Evolutionary conservation across 306 rosid species (phyloP).

Genomic region (Corylus americana): DNA sequence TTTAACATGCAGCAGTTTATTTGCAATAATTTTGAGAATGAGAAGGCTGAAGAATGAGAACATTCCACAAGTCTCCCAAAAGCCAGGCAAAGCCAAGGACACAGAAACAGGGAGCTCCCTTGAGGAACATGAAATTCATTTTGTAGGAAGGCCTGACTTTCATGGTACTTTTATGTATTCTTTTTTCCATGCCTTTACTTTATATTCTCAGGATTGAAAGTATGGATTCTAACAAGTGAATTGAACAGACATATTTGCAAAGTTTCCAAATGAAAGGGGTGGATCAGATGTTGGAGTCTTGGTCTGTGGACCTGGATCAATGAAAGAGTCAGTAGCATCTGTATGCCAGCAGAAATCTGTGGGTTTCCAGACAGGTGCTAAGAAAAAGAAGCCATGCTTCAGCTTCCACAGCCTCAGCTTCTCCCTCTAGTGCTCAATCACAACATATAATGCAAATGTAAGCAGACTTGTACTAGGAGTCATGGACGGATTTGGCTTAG

Average conservation of each 20-base stretch:
- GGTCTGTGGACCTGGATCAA: slow-evolving; percentile 79
- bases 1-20: slow-evolving; percentile 41
- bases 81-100: slow-evolving; percentile 39
- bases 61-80: slow-evolving; percentile 22
- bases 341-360: slow-evolving; percentile 46
- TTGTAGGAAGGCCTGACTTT: slow-evolving; percentile 76
- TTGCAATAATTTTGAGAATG: slow-evolving; percentile 58
- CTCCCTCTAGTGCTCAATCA: slow-evolving; percentile 42
- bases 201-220: neutral
- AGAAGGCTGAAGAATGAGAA: slow-evolving; percentile 58
- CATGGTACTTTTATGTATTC: slow-evolving; percentile 43
- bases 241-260: slow-evolving; percentile 56
- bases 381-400: slow-evolving; percentile 43
- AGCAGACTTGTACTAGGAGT: too few relatives aligned
- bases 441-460: neutral
- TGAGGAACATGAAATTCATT: slow-evolving; percentile 77
- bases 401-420: slow-evolving; percentile 85
- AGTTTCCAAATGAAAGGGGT: slow-evolving; percentile 45
- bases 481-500: too few relatives aligned
- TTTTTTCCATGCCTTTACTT: neutral
- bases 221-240: slow-evolving; percentile 14
- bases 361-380: slow-evolving; percentile 37
- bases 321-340: slow-evolving; percentile 70
- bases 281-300: slow-evolving; percentile 62
- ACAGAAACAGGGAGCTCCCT: slow-evolving; percentile 45